phyloP scores from a whole-genome alignment of 805 yeast species.

The Teunomyces cretensis region DNA sequence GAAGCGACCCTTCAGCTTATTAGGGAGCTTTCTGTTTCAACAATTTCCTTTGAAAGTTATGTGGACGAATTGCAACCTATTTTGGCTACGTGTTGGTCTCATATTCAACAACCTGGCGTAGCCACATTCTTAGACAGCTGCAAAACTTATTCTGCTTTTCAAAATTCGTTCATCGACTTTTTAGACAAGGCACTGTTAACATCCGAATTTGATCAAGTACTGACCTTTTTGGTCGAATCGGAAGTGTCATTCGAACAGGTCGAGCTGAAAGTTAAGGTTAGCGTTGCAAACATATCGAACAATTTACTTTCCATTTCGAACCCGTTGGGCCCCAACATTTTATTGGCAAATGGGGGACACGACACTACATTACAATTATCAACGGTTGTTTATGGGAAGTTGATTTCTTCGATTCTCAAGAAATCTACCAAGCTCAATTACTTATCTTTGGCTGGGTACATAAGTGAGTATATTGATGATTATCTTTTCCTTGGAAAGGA shows the following conservation, averaged over 20 bases:
- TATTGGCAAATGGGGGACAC: conserved; percentile 17
- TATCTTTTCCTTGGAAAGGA: conserved; percentile 15
- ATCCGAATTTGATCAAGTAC: conserved; percentile 14
- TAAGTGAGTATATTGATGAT: conserved; percentile 22
- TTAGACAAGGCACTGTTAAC: conserved; percentile 6
- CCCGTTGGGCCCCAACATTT: conserved; percentile 43
- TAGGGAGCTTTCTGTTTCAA: conserved; percentile 1
- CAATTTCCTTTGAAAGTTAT: not conserved
- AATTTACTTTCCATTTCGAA: conserved; percentile 45
- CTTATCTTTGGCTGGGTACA: conserved; percentile 7
- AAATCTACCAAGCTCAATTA: not conserved
- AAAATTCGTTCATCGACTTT: conserved; percentile 10
- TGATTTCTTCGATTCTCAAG: conserved; percentile 10
- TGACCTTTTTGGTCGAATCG: conserved; percentile 6
- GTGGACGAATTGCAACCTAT: not conserved
- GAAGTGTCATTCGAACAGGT: conserved; percentile 26
- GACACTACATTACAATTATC: conserved; percentile 5
- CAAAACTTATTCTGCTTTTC: not conserved
- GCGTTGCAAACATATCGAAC: conserved; percentile 12
- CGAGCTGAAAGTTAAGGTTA: conserved; percentile 12
- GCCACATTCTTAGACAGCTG: not conserved
- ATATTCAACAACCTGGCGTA: not conserved
- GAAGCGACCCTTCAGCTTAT: conserved; percentile 14
- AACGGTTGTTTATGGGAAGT: conserved; percentile 14
- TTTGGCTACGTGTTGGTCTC: not conserved